Percentiles rank a stretch among this genome's conserved stretches.
Conservation (phyloP, 345 rosid genomes). For the Pistacia atlantica region DNA sequence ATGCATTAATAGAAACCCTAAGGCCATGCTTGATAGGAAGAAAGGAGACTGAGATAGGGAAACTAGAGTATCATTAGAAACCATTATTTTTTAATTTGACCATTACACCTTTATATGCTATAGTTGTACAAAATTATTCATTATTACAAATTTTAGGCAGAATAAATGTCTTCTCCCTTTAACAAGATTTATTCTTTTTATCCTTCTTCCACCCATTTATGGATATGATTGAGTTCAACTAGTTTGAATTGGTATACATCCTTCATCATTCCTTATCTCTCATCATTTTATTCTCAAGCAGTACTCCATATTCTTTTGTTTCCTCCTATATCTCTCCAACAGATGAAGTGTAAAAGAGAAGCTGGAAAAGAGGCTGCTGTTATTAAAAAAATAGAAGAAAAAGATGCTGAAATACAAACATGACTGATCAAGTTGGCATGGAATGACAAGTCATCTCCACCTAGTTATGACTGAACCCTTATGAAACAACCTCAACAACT, state of each 20-base stretch:
- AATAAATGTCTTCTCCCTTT: background rate
- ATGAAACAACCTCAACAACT: too few species aligned
- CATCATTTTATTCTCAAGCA: background rate
- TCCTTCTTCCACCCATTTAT: background rate
- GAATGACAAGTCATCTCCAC: too few species aligned
- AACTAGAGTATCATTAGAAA: background rate
- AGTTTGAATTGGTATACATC: background rate
- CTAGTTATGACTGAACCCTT: too few species aligned
- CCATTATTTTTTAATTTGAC: background rate
- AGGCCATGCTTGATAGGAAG: background rate
- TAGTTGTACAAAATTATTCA: background rate
- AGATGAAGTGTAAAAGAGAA: too few species aligned
- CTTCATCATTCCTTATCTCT: background rate
- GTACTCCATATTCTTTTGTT: background rate
- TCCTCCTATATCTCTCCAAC: background rate
- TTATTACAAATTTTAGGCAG: background rate
- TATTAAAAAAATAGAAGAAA: too few species aligned
- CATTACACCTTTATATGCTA: background rate
- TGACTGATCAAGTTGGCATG: too few species aligned
- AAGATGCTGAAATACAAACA: too few species aligned
- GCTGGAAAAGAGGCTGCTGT: too few species aligned
- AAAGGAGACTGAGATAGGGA: background rate
- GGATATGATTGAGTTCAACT: background rate
- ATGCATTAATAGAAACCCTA: background rate
- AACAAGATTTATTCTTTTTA: background rate